Evolutionary conservation across 805 yeast genomes (phyloP).

Genomic region (Kodamaea lidongshanica): DNA sequence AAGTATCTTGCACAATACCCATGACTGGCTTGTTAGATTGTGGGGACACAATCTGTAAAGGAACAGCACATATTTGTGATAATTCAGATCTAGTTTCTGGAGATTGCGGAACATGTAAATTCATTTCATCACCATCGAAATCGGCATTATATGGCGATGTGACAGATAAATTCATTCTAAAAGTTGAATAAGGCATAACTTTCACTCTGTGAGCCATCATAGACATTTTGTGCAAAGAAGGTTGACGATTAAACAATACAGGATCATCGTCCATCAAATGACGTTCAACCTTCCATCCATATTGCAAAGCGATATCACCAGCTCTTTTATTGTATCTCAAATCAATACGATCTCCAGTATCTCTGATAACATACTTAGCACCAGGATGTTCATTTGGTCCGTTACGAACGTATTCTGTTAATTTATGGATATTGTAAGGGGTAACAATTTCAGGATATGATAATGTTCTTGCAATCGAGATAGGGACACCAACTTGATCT

Average conservation of each 20-base stretch:
- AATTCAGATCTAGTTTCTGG: conserved; percentile 97
- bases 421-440: conserved; percentile 89
- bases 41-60: conserved; percentile 95
- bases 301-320: conserved; percentile 95
- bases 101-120: conserved; percentile 97
- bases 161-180: conserved; percentile 91
- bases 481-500: conserved; percentile 98
- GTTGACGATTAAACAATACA: conserved; percentile 97
- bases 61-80: conserved; percentile 93
- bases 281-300: conserved; percentile 99
- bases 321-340: conserved; percentile 95
- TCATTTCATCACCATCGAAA: conserved; percentile 99
- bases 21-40: conserved; percentile 98
- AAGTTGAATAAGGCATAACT: conserved; percentile 98
- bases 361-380: conserved; percentile 96
- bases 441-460: conserved; percentile 97
- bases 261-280: conserved; percentile 98
- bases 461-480: conserved; percentile 89
- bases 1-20: conserved; percentile 99
- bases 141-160: conserved; percentile 99
- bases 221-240: conserved; percentile 98
- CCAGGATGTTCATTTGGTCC: conserved; percentile 99
- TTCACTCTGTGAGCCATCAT: conserved; percentile 99
- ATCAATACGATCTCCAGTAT: conserved; percentile 98
- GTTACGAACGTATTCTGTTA: conserved; percentile 89